These are phyloP conservation scores for Penicillium oxalicum DNA, from an alignment of 2,329 filamentous ascomycete genomes.

Conservation along the genomic window DNA sequence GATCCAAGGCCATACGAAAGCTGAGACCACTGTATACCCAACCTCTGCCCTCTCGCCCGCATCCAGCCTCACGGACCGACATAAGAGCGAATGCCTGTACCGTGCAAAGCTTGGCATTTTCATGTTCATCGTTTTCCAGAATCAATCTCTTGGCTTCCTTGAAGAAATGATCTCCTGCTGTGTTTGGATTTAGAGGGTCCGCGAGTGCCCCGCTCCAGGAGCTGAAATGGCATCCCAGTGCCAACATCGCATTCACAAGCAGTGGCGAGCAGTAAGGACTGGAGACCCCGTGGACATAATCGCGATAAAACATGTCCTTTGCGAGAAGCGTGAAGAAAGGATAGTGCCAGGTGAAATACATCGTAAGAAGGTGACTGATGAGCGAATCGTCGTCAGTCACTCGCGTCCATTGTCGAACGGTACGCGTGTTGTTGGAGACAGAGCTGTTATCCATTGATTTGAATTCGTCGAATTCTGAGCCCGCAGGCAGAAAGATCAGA, in stretches of 20 bases:
- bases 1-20: constrained; percentile 92
- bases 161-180: constrained; percentile 94
- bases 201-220: constrained; percentile 66
- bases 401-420: constrained; percentile 78
- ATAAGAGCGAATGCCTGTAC: constrained; percentile 91
- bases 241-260: constrained; percentile 88
- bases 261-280: constrained; percentile 81
- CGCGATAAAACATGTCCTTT: constrained; percentile 76
- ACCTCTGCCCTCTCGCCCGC: constrained; percentile 86
- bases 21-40: constrained; percentile 99
- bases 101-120: constrained; percentile 78
- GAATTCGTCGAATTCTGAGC: constrained; percentile 42
- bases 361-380: constrained; percentile 80
- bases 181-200: constrained; percentile 66
- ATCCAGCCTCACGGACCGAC: constrained; percentile 93
- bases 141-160: constrained; percentile 86
- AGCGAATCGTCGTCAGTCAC: constrained; percentile 75
- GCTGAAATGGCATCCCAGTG: constrained; percentile 90
- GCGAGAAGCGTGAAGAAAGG: constrained; percentile 90
- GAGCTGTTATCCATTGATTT: constrained; percentile 38
- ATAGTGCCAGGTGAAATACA: constrained; percentile 99
- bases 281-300: constrained; percentile 66
- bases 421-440: constrained; percentile 51
- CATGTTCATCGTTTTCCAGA: constrained; percentile 86
- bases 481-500: constrained; percentile 67